These are phyloP conservation scores for Vigna hirtella DNA, from an alignment of 306 rosid species.

Conservation along the genomic window DNA sequence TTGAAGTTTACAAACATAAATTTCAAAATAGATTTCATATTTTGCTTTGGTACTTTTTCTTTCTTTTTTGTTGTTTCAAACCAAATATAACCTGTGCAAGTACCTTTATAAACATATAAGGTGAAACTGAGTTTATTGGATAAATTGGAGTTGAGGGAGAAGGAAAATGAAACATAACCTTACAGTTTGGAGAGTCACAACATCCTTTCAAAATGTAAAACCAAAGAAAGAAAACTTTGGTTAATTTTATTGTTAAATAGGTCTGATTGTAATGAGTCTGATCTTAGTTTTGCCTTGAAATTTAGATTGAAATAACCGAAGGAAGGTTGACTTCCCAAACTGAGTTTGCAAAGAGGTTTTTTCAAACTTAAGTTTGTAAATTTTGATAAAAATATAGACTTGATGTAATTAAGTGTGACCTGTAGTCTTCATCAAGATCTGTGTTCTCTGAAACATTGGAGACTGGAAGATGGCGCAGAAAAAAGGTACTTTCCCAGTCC, in stretches of 20 bases:
- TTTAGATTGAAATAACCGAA: neutral
- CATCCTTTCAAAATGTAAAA: neutral
- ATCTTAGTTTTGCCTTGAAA: neutral
- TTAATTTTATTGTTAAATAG: neutral
- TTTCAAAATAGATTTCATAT: neutral
- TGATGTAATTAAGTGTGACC: conserved; percentile 43
- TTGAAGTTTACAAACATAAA: neutral
- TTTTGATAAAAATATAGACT: neutral
- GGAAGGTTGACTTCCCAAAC: neutral
- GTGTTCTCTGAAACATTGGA: conserved; percentile 77
- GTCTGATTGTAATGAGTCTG: neutral
- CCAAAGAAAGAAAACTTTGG: too few species aligned
- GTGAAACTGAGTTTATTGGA: neutral
- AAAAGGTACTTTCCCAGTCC: conserved; percentile 99
- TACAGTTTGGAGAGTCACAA: neutral
- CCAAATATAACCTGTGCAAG: neutral
- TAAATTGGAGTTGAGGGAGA: neutral
- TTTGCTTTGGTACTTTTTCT: neutral
- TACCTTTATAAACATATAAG: neutral
- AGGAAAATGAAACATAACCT: neutral
- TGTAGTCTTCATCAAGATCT: conserved; percentile 72
- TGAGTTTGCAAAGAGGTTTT: neutral
- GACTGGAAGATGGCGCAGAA: conserved; percentile 80
- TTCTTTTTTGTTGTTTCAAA: neutral
- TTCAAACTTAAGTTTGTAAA: neutral